A percentile compares a stretch with the other conserved stretches of the same genome.
These are phyloP conservation scores for Leptodontidium sp. DNA, from an alignment of 2,329 filamentous ascomycete genomes.

Conservation along the genomic window DNA sequence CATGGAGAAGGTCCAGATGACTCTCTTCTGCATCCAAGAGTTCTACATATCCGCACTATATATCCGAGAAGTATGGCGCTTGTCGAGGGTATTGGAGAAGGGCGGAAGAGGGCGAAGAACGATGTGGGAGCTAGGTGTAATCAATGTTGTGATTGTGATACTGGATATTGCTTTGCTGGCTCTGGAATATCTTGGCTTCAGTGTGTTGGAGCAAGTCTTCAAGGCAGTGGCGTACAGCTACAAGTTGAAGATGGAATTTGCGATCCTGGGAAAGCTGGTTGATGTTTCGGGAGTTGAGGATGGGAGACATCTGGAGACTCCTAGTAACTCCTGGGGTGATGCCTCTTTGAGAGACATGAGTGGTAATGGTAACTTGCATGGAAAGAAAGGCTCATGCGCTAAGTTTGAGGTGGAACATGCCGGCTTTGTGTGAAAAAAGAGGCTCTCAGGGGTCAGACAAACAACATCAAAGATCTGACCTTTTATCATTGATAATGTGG, in stretches of 20 bases:
- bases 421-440: too few species aligned
- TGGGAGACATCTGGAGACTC: background rate
- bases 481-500: background rate
- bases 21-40: too few species aligned
- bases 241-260: conserved; percentile 58
- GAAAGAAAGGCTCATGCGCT: background rate
- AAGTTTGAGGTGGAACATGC: too few species aligned
- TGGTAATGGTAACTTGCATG: background rate
- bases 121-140: conserved; percentile 53
- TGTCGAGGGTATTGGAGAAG: conserved; percentile 13
- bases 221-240: conserved; percentile 52
- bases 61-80: too few species aligned
- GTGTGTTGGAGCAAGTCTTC: conserved; percentile 49
- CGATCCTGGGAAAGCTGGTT: conserved; percentile 48
- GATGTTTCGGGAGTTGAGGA: background rate
- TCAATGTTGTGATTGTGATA: conserved; percentile 54
- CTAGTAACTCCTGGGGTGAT: background rate
- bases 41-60: too few species aligned
- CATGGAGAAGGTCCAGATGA: too few species aligned
- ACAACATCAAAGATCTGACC: too few species aligned
- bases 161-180: conserved; percentile 53
- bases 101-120: conserved; percentile 38
- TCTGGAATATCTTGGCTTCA: conserved; percentile 49
- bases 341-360: too few species aligned
- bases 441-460: too few species aligned